These are phyloP conservation scores for Brassica napus DNA, from an alignment of 345 rosid genomes.

Conservation along the genomic window DNA sequence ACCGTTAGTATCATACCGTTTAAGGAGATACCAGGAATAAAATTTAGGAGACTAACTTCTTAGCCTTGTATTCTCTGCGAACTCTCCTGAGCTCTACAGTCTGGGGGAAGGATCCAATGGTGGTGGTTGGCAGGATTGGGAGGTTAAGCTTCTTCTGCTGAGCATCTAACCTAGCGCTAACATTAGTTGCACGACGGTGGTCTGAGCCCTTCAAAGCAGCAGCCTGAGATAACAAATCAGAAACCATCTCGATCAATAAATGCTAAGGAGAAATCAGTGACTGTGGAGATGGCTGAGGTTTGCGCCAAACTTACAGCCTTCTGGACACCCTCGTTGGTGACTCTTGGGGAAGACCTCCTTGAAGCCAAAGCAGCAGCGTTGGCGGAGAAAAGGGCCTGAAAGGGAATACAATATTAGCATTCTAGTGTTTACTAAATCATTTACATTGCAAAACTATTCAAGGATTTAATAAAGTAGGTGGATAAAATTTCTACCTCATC, in stretches of 20 bases:
- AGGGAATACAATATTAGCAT: neutral
- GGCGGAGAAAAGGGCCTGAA: slow-evolving; percentile 80
- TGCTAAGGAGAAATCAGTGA: neutral
- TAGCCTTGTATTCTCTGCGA: slow-evolving; percentile 98
- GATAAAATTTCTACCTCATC: slow-evolving; percentile 58
- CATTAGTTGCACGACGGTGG: slow-evolving; percentile 87
- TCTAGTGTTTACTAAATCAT: neutral
- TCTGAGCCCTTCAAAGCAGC: slow-evolving; percentile 93
- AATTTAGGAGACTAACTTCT: slow-evolving; percentile 54
- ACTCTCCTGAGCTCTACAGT: slow-evolving; percentile 93
- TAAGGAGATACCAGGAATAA: neutral
- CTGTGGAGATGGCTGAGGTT: slow-evolving; percentile 14
- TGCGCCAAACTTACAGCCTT: slow-evolving; percentile 71
- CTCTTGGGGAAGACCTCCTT: slow-evolving; percentile 91
- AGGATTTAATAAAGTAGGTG: neutral
- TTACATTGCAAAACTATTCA: neutral
- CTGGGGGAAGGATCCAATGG: slow-evolving; percentile 98
- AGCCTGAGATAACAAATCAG: slow-evolving; percentile 57
- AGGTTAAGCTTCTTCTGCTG: slow-evolving; percentile 98
- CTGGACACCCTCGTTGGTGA: slow-evolving; percentile 88
- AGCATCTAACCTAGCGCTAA: slow-evolving; percentile 83
- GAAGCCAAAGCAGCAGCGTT: slow-evolving; percentile 87
- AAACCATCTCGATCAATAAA: neutral
- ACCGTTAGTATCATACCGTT: slow-evolving; percentile 26
- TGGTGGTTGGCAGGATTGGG: slow-evolving; percentile 93